Conservation (phyloP, 2,329 filamentous ascomycete genomes). For the Microdochium bolleyi region DNA sequence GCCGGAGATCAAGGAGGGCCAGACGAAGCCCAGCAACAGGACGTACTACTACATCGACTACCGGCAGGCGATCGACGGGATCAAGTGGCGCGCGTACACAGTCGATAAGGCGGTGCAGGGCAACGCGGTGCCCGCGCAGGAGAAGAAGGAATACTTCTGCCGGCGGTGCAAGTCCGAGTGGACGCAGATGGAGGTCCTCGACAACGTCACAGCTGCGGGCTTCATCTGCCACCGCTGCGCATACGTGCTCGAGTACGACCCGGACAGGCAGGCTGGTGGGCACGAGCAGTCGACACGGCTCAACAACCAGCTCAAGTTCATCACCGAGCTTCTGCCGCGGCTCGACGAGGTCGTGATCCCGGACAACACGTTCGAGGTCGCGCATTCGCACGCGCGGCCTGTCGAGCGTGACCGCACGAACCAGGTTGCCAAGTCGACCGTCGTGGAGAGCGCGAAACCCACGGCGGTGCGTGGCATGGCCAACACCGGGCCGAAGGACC, state of each 20-base stretch:
- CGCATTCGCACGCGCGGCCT: constrained; percentile 53
- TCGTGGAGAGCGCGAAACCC: constrained; percentile 48
- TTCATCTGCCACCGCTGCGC: constrained; percentile 81
- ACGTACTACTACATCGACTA: constrained; percentile 98
- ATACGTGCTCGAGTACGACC: constrained; percentile 53
- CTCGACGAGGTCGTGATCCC: constrained; percentile 71
- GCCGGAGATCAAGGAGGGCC: constrained; percentile 71
- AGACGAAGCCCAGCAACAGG: constrained; percentile 71
- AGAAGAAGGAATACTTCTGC: constrained; percentile 91
- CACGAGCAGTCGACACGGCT: constrained; percentile 66
- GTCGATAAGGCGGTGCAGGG: constrained; percentile 85
- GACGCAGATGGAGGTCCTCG: constrained; percentile 83
- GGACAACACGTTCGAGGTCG: constrained; percentile 65
- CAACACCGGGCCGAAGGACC: constrained; percentile 59
- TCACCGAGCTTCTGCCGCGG: constrained; percentile 66
- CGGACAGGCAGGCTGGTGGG: constrained; percentile 60
- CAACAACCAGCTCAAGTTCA: constrained; percentile 73
- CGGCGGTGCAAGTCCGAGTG: constrained; percentile 75
- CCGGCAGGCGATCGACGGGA: constrained; percentile 86
- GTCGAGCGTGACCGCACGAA: constrained; percentile 61
- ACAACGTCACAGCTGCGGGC: constrained; percentile 60
- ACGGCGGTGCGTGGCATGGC: constrained; percentile 63
- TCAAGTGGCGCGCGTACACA: constrained; percentile 88
- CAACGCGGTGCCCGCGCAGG: constrained; percentile 68
- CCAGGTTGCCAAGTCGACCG: constrained; percentile 52